phyloP scores from a whole-genome alignment of 768 basidiomycete genomes.

The Boletus pseudopeckii region DNA sequence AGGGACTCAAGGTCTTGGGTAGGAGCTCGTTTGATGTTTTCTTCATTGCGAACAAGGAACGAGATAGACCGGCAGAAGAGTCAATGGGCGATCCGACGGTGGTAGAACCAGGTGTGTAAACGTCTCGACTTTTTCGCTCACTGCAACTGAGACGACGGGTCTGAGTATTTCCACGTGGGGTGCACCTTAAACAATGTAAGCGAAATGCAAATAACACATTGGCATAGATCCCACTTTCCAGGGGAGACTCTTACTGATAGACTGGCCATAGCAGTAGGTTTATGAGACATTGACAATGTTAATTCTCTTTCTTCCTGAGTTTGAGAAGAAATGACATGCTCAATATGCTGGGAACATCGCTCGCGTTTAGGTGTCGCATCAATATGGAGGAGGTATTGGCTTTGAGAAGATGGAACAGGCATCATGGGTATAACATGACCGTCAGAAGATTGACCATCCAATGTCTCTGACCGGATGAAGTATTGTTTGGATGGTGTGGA shows the following conservation, averaged over 20 bases:
- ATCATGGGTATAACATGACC: slow-evolving; percentile 5
- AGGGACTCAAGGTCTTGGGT: background rate
- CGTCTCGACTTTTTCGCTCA: background rate
- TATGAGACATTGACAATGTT: slow-evolving; percentile 5
- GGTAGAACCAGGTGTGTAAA: background rate
- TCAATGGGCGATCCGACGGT: slow-evolving; percentile 1
- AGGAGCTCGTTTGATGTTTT: background rate
- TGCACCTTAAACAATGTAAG: slow-evolving; percentile 13
- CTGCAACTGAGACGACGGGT: background rate
- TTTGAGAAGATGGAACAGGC: slow-evolving; percentile 30
- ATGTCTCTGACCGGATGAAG: background rate
- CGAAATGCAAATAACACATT: background rate
- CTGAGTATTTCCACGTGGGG: background rate
- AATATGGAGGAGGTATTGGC: slow-evolving; percentile 31
- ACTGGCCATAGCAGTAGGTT: background rate
- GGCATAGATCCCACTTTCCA: slow-evolving; percentile 16
- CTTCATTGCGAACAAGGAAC: background rate
- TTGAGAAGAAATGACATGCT: slow-evolving; percentile 31
- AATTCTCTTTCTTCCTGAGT: slow-evolving; percentile 32
- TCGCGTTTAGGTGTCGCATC: slow-evolving; percentile 36
- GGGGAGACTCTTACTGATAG: background rate
- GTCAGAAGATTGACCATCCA: slow-evolving; percentile 1
- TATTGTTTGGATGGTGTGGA: background rate
- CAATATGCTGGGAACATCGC: slow-evolving; percentile 24
- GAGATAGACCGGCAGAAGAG: background rate